These are phyloP conservation scores for Pichia cephalocereana DNA, from an alignment of 805 yeast genomes.

Conservation along the genomic window DNA sequence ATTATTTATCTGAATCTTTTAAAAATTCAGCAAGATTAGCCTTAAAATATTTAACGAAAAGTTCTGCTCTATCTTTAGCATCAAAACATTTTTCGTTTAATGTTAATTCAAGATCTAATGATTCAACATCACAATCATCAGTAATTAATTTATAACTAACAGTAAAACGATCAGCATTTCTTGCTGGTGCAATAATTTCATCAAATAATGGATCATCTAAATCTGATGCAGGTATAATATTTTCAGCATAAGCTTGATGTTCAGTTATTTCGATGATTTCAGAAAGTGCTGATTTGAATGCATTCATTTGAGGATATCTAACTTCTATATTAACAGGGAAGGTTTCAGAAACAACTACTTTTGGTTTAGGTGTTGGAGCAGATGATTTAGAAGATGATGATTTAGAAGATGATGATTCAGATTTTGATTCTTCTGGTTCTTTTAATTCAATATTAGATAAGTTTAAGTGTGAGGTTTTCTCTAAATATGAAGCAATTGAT, in stretches of 20 bases:
- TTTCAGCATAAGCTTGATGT: slow-evolving; percentile 30
- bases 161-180: slow-evolving; percentile 34
- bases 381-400: too few relatives aligned
- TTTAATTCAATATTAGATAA: slow-evolving; percentile 54
- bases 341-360: neutral
- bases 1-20: neutral
- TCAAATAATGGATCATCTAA: slow-evolving; percentile 55
- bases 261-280: slow-evolving; percentile 39
- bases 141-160: slow-evolving; percentile 23
- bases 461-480: slow-evolving; percentile 55
- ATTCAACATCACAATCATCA: slow-evolving; percentile 15
- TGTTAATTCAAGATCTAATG: slow-evolving; percentile 28
- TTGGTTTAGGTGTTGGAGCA: slow-evolving; percentile 25
- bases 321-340: slow-evolving; percentile 4
- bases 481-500: slow-evolving; percentile 46
- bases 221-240: slow-evolving; percentile 32
- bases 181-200: slow-evolving; percentile 39
- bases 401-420: neutral
- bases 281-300: slow-evolving; percentile 26
- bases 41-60: slow-evolving; percentile 21
- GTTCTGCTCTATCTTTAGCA: slow-evolving; percentile 37
- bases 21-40: neutral
- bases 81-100: slow-evolving; percentile 33
- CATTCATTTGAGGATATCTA: slow-evolving; percentile 1
- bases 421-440: slow-evolving; percentile 1